Percentiles rank a stretch among this genome's conserved stretches.
Conservation (phyloP, 352 stramenopile genomes). For the Hyaloperonospora arabidopsidis region DNA sequence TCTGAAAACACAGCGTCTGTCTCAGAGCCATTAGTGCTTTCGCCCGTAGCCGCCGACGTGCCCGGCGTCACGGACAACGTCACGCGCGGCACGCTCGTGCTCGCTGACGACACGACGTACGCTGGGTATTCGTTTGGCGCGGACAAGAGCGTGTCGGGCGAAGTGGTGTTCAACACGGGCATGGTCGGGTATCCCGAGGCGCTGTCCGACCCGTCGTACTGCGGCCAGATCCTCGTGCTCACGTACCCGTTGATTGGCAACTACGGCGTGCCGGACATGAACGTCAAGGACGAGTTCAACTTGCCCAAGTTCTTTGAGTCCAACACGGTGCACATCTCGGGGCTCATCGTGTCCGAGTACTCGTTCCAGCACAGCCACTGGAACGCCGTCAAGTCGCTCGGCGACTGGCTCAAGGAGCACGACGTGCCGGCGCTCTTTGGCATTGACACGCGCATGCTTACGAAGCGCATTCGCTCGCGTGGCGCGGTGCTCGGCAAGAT, state of each 20-base stretch:
- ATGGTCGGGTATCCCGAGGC: constrained; percentile 99
- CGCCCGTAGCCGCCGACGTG: constrained; percentile 33
- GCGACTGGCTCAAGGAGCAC: constrained; percentile 83
- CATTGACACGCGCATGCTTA: constrained; percentile 97
- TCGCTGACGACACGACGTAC: constrained; percentile 83
- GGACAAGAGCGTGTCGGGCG: constrained; percentile 79
- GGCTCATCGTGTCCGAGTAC: constrained; percentile 97
- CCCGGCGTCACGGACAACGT: constrained; percentile 34
- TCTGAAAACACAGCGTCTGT: constrained; percentile 12
- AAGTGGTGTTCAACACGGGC: constrained; percentile 98
- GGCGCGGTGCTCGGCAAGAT: constrained; percentile 94
- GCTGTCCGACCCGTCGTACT: constrained; percentile 97
- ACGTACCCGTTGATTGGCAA: constrained; percentile 97
- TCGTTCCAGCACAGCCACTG: constrained; percentile 95
- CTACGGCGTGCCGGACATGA: constrained; percentile 93
- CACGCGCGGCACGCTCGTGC: constrained; percentile 51
- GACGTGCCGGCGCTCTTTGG: constrained; percentile 93
- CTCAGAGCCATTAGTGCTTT: constrained; percentile 22
- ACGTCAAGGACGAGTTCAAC: constrained; percentile 86
- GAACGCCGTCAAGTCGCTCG: constrained; percentile 85
- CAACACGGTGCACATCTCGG: constrained; percentile 91
- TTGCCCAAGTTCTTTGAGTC: constrained; percentile 96
- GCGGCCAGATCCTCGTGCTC: constrained; percentile 94
- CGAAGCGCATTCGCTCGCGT: constrained; percentile 96
- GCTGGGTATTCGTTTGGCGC: constrained; percentile 89